Conservation (phyloP, 2,329 filamentous ascomycete species). For the Ceratocystis destructans region DNA sequence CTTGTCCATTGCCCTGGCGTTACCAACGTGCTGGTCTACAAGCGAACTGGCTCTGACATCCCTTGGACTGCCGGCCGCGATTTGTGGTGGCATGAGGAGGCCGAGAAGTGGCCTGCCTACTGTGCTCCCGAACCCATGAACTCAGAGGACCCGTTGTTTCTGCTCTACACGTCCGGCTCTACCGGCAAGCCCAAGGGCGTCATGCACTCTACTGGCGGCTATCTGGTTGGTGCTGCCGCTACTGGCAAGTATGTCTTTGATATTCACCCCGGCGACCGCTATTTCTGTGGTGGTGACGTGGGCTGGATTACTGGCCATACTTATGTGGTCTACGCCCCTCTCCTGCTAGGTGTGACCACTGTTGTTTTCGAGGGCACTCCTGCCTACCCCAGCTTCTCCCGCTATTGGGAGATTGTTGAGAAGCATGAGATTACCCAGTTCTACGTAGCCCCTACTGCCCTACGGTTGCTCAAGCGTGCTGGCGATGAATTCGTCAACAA, state of each 20-base stretch:
- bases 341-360: slow-evolving; percentile 82
- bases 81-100: slow-evolving; percentile 97
- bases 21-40: slow-evolving; percentile 74
- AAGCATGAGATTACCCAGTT: slow-evolving; percentile 94
- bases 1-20: slow-evolving; percentile 92
- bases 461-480: slow-evolving; percentile 86
- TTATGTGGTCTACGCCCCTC: slow-evolving; percentile 91
- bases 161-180: slow-evolving; percentile 94
- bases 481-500: slow-evolving; percentile 85
- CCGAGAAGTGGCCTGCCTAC: slow-evolving; percentile 91
- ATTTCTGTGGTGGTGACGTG: slow-evolving; percentile 96
- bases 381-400: slow-evolving; percentile 91
- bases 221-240: slow-evolving; percentile 80
- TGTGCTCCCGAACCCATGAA: slow-evolving; percentile 77
- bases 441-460: slow-evolving; percentile 90
- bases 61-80: slow-evolving; percentile 84
- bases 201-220: slow-evolving; percentile 92
- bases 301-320: slow-evolving; percentile 99
- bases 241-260: slow-evolving; percentile 99
- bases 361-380: slow-evolving; percentile 97
- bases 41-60: slow-evolving; percentile 81
- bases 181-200: slow-evolving; percentile 98
- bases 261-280: slow-evolving; percentile 82
- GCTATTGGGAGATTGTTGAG: slow-evolving; percentile 97
- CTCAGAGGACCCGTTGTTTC: slow-evolving; percentile 91